These are phyloP conservation scores for Herpetomonas samuelpessoai DNA, from an alignment of 208 protist species.

Conservation along the genomic window DNA sequence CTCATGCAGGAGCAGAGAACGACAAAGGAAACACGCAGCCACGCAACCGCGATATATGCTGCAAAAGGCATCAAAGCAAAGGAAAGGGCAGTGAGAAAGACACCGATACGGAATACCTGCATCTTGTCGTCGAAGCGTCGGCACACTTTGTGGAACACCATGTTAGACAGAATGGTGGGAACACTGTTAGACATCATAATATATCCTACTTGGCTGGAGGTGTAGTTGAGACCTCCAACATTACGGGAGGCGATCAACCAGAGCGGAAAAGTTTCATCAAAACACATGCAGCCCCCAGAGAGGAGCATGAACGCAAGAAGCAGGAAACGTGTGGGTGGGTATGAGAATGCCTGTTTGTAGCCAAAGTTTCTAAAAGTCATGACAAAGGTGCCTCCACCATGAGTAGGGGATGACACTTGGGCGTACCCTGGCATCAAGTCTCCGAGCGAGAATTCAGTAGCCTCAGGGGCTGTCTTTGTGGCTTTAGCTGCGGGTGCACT, in stretches of 20 bases:
- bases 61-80: conserved; percentile 18
- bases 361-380: conserved; percentile 36
- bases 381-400: too few species aligned
- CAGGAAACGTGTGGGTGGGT: conserved; percentile 29
- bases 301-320: conserved; percentile 69
- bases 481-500: too few species aligned
- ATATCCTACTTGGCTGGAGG: conserved; percentile 30
- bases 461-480: too few species aligned
- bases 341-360: conserved; percentile 44
- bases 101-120: conserved; percentile 20
- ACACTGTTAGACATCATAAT: conserved; percentile 49
- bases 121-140: conserved; percentile 35
- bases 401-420: too few species aligned
- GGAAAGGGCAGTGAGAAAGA: conserved; percentile 4
- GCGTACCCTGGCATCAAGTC: too few species aligned
- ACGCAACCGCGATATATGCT: conserved; percentile 38
- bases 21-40: conserved; percentile 10
- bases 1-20: conserved; percentile 14
- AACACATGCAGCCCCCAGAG: conserved; percentile 35
- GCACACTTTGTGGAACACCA: conserved; percentile 40
- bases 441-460: too few species aligned
- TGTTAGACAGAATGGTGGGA: conserved; percentile 40
- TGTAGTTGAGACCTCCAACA: conserved; percentile 41
- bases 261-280: conserved; percentile 50
- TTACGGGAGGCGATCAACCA: conserved; percentile 48